Percentiles rank a stretch among this genome's conserved stretches.
Evolutionary conservation across 1,139 yeast species (phyloP).

Genomic region (Geotrichum bryndzae): DNA sequence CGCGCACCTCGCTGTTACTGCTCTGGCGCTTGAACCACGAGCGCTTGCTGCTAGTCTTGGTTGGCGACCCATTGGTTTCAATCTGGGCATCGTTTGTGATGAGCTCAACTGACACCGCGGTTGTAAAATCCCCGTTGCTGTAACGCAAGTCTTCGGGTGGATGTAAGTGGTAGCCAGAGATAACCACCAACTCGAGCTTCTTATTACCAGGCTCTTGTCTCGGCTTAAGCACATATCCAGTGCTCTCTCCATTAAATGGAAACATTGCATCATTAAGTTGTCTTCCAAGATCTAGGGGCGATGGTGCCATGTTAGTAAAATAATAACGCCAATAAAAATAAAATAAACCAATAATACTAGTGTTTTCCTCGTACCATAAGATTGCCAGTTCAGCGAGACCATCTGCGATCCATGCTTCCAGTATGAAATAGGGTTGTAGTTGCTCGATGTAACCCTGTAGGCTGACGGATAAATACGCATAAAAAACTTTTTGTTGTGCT

Average conservation of each 20-base stretch:
- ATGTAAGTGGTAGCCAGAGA: neutral
- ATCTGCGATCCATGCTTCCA: slow-evolving; percentile 87
- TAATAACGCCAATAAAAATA: neutral
- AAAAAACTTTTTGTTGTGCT: slow-evolving; percentile 69
- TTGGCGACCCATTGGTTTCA: neutral
- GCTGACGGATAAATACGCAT: slow-evolving; percentile 88
- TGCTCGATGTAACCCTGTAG: slow-evolving; percentile 67
- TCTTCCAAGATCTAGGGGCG: slow-evolving; percentile 61
- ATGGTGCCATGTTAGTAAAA: neutral
- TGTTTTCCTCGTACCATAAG: slow-evolving; percentile 38
- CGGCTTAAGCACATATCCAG: slow-evolving; percentile 81
- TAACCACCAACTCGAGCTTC: neutral
- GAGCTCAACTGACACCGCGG: neutral
- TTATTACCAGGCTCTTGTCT: slow-evolving; percentile 8
- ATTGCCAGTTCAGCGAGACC: slow-evolving; percentile 98
- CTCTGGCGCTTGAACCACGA: neutral
- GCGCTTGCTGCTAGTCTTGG: neutral
- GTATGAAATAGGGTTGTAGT: slow-evolving; percentile 68
- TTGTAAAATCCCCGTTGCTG: neutral
- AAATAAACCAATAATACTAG: neutral
- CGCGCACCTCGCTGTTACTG: neutral
- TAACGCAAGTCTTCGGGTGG: neutral
- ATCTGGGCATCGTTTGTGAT: neutral
- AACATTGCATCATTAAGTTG: slow-evolving; percentile 86
- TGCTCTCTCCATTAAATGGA: slow-evolving; percentile 42